These are phyloP conservation scores for Antitrichia curtipendula DNA, from an alignment of 225 moss, liverwort and hornwort genomes.

Conservation along the genomic window DNA sequence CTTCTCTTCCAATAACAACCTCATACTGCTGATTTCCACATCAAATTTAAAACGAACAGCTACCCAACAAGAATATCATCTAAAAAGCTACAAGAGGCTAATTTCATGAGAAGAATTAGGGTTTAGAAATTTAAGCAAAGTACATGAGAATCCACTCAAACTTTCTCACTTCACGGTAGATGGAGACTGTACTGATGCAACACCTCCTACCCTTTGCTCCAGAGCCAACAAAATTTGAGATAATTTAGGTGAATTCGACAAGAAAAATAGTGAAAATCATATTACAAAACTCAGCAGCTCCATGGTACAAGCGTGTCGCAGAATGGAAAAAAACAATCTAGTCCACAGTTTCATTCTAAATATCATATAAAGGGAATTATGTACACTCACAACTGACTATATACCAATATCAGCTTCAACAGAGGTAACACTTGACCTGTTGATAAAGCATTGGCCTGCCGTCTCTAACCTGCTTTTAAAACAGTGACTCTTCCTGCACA, in stretches of 20 bases:
- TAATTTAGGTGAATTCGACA: not conserved
- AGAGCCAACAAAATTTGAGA: not conserved
- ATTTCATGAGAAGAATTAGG: too few species aligned
- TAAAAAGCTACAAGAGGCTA: not conserved
- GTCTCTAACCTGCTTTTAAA: not conserved
- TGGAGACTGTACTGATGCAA: not conserved
- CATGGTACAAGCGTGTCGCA: not conserved
- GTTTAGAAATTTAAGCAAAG: not conserved
- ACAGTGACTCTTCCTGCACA: not conserved
- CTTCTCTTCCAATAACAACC: not conserved
- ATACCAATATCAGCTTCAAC: not conserved
- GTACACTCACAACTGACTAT: conserved; percentile 10
- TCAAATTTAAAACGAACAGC: not conserved
- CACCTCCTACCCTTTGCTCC: not conserved
- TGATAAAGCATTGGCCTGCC: not conserved
- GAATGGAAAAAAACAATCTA: not conserved
- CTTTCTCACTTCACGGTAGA: not conserved
- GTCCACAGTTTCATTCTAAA: not conserved
- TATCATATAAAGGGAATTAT: not conserved
- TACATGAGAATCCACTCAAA: not conserved
- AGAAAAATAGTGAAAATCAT: not conserved
- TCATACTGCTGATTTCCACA: not conserved
- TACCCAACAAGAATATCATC: not conserved
- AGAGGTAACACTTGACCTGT: not conserved
- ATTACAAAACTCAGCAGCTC: not conserved